phyloP scores from a whole-genome alignment of 2,329 filamentous ascomycete genomes.

The Setomelanomma holmii region DNA sequence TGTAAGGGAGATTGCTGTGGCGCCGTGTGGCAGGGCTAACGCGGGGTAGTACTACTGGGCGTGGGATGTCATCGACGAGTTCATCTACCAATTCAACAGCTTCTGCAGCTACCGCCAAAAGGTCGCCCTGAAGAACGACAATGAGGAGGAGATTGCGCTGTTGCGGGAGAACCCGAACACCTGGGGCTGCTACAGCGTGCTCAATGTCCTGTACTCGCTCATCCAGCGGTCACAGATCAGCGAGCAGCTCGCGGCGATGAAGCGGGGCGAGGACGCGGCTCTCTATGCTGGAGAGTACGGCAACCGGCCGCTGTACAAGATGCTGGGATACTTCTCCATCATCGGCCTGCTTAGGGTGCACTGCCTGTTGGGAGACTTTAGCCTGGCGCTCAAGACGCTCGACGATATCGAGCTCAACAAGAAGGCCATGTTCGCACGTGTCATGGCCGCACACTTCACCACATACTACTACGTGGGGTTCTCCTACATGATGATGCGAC shows the following conservation, averaged over 20 bases:
- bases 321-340: slow-evolving; percentile 99
- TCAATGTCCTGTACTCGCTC: slow-evolving; percentile 98
- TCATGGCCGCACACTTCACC: slow-evolving; percentile 99
- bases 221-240: slow-evolving; percentile 98
- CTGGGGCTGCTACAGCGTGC: slow-evolving; percentile 99
- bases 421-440: slow-evolving; percentile 99
- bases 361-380: slow-evolving; percentile 96
- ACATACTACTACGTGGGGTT: slow-evolving; percentile 99
- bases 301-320: slow-evolving; percentile 91
- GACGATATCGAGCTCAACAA: slow-evolving; percentile 99
- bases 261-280: slow-evolving; percentile 88
- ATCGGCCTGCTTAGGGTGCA: slow-evolving; percentile 96
- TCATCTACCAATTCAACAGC: slow-evolving; percentile 99
- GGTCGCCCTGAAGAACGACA: slow-evolving; percentile 80
- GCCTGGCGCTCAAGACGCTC: slow-evolving; percentile 95
- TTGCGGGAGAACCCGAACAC: slow-evolving; percentile 97
- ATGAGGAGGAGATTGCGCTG: slow-evolving; percentile 89
- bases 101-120: slow-evolving; percentile 97
- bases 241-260: slow-evolving; percentile 94
- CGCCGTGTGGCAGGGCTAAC: slow-evolving; percentile 17
- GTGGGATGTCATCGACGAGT: slow-evolving; percentile 99
- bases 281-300: slow-evolving; percentile 95
- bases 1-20: slow-evolving; percentile 65
- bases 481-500: slow-evolving; percentile 99
- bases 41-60: slow-evolving; percentile 89